A percentile compares a stretch with the other conserved stretches of the same genome.
These are phyloP conservation scores for Eucalyptus pumila DNA, from an alignment of 345 rosid species.

Conservation along the genomic window DNA sequence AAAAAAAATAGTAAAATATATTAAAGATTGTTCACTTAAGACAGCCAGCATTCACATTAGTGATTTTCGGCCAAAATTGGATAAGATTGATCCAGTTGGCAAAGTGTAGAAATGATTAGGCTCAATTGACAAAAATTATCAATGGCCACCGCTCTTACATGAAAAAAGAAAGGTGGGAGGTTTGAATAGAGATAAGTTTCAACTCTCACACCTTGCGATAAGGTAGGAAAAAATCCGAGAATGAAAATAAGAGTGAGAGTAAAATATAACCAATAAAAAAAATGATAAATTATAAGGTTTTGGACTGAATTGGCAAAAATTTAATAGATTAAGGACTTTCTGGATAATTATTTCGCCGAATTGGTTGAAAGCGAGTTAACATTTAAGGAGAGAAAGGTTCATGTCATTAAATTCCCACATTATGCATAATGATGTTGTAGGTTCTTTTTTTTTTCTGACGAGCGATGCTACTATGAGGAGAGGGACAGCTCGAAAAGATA, in stretches of 20 bases:
- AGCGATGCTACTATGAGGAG: background rate
- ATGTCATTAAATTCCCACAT: background rate
- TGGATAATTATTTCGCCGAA: accelerated
- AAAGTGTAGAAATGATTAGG: background rate
- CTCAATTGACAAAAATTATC: too few relatives aligned
- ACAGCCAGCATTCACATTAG: accelerated
- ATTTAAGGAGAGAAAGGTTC: background rate
- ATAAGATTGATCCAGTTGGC: background rate
- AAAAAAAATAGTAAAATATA: too few relatives aligned
- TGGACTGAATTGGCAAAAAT: accelerated
- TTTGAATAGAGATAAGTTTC: too few relatives aligned
- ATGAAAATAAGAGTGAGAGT: accelerated
- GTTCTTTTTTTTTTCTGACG: background rate
- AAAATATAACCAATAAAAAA: too few relatives aligned
- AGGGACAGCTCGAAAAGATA: background rate
- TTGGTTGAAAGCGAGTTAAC: background rate
- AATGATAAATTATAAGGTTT: accelerated
- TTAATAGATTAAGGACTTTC: background rate
- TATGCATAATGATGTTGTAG: background rate
- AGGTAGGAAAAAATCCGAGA: accelerated
- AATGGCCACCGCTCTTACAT: too few relatives aligned
- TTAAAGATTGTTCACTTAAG: too few relatives aligned
- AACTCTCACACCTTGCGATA: too few relatives aligned
- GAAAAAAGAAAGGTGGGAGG: too few relatives aligned
- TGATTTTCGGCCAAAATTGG: too few relatives aligned